phyloP scores from a whole-genome alignment of 140 eudicot genomes.

The Anethum foeniculum region DNA sequence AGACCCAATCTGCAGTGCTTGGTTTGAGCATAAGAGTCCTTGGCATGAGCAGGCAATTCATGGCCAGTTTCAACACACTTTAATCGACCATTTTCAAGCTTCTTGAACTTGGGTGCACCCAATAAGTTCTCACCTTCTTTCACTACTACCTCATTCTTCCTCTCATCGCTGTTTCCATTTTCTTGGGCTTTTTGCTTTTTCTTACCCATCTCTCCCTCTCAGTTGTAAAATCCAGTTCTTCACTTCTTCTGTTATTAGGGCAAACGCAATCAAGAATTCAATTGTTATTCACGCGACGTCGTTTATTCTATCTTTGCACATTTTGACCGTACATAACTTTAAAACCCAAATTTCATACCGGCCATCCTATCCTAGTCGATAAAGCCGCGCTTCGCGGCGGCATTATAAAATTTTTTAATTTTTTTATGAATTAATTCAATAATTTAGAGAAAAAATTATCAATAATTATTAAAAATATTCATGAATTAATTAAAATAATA shows the following conservation, averaged over 20 bases:
- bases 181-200: slow-evolving; percentile 2
- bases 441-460: no score
- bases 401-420: no score
- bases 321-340: no score
- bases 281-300: neutral
- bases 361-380: no score
- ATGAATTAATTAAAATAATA: no score
- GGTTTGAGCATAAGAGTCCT: slow-evolving; percentile 53
- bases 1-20: slow-evolving; percentile 87
- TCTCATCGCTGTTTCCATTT: neutral
- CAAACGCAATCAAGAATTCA: neutral
- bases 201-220: neutral
- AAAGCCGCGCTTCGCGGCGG: no score
- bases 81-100: slow-evolving; percentile 82
- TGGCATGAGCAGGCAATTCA: slow-evolving; percentile 64
- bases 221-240: neutral
- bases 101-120: slow-evolving; percentile 67
- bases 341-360: no score
- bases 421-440: no score
- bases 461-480: no score
- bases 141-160: neutral
- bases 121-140: slow-evolving; percentile 66
- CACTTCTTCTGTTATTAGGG: neutral
- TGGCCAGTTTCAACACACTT: slow-evolving; percentile 91
- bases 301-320: neutral